A percentile compares a stretch with the other conserved stretches of the same genome.
Conservation (phyloP, 1,139 yeast species). For the Geotrichum klebahnii region DNA sequence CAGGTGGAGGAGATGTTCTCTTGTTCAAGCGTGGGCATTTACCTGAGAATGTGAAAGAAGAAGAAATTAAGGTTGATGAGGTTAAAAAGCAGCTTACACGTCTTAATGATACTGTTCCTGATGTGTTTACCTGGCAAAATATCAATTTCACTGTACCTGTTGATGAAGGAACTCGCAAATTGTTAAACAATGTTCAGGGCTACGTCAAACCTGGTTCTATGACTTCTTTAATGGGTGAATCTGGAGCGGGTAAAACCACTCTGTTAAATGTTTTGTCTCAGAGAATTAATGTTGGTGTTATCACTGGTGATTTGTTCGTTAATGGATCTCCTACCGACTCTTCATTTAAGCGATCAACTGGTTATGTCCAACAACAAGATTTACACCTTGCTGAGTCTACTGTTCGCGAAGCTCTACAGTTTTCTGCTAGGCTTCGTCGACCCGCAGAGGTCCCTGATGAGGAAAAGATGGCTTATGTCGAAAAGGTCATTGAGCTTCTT, state of each 20-base stretch:
- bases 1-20: conserved; percentile 42
- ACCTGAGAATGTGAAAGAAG: conserved; percentile 43
- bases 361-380: conserved; percentile 63
- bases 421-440: conserved; percentile 57
- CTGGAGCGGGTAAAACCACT: conserved; percentile 66
- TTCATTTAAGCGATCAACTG: conserved; percentile 55
- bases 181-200: conserved; percentile 56
- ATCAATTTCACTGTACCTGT: conserved; percentile 48
- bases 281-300: conserved; percentile 52
- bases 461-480: conserved; percentile 55
- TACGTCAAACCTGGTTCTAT: conserved; percentile 58
- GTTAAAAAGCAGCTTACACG: conserved; percentile 40
- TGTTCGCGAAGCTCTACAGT: conserved; percentile 55
- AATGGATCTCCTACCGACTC: conserved; percentile 51
- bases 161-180: conserved; percentile 42
- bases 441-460: conserved; percentile 45
- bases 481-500: conserved; percentile 50
- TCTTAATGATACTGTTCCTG: conserved; percentile 34
- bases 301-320: conserved; percentile 59
- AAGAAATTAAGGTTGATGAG: conserved; percentile 46
- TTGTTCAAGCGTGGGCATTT: conserved; percentile 45
- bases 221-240: conserved; percentile 61
- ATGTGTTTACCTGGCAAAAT: conserved; percentile 48
- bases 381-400: conserved; percentile 53
- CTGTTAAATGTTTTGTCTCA: conserved; percentile 55